Base-by-base conservation (phyloP, 2,329 filamentous ascomycete genomes). In the Arthrobotrys iridis region DNA sequence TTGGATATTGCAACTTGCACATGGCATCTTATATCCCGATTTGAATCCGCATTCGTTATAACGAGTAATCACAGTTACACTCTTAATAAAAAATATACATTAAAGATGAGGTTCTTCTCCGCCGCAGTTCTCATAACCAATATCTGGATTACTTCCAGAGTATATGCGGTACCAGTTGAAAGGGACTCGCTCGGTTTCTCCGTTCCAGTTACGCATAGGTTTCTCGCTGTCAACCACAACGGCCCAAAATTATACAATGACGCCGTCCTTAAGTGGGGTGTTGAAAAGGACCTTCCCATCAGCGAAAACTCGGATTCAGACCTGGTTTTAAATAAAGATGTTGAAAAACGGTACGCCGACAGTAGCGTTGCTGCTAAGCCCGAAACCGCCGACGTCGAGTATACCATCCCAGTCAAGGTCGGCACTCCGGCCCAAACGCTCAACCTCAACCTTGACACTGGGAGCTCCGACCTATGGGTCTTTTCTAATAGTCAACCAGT, bases 361-460 rank as follows among this genome's bases (percentile, higher is more conserved):
- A 65, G 50, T 15, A 52, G 40, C 5, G 60, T 55, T 3, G 13
- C 10, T 4, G 59, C 68, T 30, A 52, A 22, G 18, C 33, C 68
- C 7, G 40, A 20, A 13, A 18, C 20, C 18, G 15, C 22, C 1
- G 68, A 73, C 22, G 50, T 73, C 15, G 48, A 73, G 26, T 73
- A 67, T 33, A 68, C 63, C 10, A 33, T 66, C 52, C 84, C 87
- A 28, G 87, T 92, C 24, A 80, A 82, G 11, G 88, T 92, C 74
- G 90, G 90, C 26, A 89, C 86, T 1, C 89, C 89, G 13, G 81
- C 85, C 0, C 89, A 92, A 82, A 87, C 82, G 48, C 77, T 89
- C 45, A 85, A 85, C 77, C 81, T 91, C 11, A 63, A 75, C 20
- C 33, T 67, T 20, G 70, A 75, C 20, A 75, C 70, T 37, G 70